Percentiles rank a stretch among this genome's conserved stretches.
These are phyloP conservation scores for Rhododendron ferrugineum DNA, from an alignment of 148 eudicot species.

Conservation along the genomic window DNA sequence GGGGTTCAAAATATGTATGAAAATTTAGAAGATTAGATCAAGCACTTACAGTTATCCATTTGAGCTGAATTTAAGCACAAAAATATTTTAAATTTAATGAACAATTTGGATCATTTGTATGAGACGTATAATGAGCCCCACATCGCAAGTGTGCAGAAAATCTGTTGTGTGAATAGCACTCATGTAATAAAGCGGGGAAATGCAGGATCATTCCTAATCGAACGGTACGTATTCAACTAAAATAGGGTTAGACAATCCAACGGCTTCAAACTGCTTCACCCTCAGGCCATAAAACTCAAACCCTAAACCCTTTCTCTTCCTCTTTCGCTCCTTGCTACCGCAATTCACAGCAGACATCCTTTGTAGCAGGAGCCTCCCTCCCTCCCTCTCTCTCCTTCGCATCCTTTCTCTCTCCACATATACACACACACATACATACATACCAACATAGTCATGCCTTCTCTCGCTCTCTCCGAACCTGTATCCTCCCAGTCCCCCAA, in stretches of 20 bases:
- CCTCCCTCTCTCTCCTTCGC: neutral
- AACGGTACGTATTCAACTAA: neutral
- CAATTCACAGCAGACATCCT: slow-evolving; percentile 10
- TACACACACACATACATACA: neutral
- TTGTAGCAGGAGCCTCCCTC: slow-evolving; percentile 10
- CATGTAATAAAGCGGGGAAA: neutral
- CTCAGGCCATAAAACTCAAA: neutral
- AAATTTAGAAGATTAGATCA: no score
- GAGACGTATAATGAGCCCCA: no score
- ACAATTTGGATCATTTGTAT: no score
- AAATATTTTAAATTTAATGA: no score
- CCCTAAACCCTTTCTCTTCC: neutral
- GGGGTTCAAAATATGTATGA: no score
- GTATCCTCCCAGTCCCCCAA: neutral
- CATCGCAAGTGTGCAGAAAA: no score
- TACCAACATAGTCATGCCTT: slow-evolving; percentile 33
- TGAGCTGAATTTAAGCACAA: no score
- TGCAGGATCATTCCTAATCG: neutral
- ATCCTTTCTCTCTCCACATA: neutral
- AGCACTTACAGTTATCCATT: no score
- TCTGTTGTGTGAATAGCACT: no score
- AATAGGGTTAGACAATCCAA: slow-evolving; percentile 1
- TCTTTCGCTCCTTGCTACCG: slow-evolving; percentile 16
- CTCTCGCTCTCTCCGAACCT: slow-evolving; percentile 16
- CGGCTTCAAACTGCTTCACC: neutral